Conservation (phyloP, 345 rosid species). For the Rhizophora mangle region DNA sequence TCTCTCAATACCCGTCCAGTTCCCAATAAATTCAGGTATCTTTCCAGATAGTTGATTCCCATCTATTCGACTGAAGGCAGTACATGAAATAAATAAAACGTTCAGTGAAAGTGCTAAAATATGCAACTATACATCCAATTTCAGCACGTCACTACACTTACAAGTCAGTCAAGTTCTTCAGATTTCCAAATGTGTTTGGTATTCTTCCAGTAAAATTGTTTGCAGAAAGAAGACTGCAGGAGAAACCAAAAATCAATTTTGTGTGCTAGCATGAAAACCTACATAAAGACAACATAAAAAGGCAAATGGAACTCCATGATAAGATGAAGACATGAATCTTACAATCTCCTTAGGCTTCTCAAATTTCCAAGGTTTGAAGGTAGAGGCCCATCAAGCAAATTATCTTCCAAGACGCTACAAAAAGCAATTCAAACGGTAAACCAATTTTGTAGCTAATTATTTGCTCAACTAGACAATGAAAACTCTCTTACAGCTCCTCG, state of each 20-base stretch:
- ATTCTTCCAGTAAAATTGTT: constrained; percentile 71
- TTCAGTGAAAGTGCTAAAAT: background rate
- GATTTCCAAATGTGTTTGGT: constrained; percentile 61
- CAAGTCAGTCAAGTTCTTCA: constrained; percentile 69
- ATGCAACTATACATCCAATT: background rate
- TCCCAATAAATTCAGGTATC: constrained; percentile 77
- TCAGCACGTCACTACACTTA: constrained; percentile 35
- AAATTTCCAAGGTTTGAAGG: constrained; percentile 64
- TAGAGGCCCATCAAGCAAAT: constrained; percentile 57
- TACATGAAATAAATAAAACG: background rate
- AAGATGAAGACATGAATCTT: constrained; percentile 19
- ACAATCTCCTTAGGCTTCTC: constrained; percentile 48
- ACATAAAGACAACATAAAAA: background rate
- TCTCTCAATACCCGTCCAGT: constrained; percentile 57
- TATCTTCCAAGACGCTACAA: constrained; percentile 63
- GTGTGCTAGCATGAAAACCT: background rate
- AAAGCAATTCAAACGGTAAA: background rate
- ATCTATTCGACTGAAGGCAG: constrained; percentile 62
- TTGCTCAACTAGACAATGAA: background rate
- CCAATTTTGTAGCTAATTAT: background rate
- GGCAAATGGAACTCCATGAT: background rate
- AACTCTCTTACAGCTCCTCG: constrained; percentile 45
- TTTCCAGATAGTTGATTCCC: constrained; percentile 68
- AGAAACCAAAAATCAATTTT: background rate
- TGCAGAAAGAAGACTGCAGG: constrained; percentile 58